These are phyloP conservation scores for Tetradesmus obliquus DNA, from an alignment of 139 green algal species.

Conservation along the genomic window DNA sequence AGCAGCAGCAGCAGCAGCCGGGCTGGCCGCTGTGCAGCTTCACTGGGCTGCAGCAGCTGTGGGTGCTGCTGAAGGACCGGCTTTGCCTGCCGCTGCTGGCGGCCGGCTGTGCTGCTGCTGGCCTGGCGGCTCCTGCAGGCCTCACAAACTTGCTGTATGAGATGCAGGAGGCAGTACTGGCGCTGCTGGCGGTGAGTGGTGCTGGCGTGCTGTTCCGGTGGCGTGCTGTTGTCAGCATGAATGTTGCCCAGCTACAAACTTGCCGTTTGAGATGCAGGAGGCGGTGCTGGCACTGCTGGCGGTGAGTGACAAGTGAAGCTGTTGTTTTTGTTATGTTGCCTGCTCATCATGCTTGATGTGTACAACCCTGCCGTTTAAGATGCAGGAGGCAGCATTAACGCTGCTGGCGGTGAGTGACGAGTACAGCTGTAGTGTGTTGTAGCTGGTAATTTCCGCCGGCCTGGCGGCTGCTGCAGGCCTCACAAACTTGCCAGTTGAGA, in stretches of 20 bases:
- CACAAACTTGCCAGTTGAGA: neutral
- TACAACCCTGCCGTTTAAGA: neutral
- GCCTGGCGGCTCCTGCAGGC: conserved; percentile 41
- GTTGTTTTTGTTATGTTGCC: too few relatives aligned
- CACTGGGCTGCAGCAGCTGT: neutral
- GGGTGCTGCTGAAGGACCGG: neutral
- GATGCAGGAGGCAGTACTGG: conserved; percentile 49
- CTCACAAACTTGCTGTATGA: conserved; percentile 57
- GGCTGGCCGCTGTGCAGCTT: neutral
- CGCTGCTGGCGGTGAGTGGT: conserved; percentile 48
- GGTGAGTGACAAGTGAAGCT: neutral
- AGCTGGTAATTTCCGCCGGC: too few relatives aligned
- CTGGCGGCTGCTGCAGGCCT: too few relatives aligned
- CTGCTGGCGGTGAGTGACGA: conserved; percentile 11
- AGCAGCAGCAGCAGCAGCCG: neutral
- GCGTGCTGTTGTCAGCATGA: neutral
- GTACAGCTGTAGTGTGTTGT: too few relatives aligned
- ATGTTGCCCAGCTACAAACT: too few relatives aligned
- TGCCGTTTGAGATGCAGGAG: neutral
- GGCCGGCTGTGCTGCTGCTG: conserved; percentile 50
- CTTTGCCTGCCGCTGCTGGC: conserved; percentile 58
- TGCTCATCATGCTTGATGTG: too few relatives aligned
- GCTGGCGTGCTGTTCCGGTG: neutral
- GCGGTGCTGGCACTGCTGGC: neutral
- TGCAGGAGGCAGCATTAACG: neutral